phyloP scores from a whole-genome alignment of 306 rosid species.

The Lathyrus tuberosus region DNA sequence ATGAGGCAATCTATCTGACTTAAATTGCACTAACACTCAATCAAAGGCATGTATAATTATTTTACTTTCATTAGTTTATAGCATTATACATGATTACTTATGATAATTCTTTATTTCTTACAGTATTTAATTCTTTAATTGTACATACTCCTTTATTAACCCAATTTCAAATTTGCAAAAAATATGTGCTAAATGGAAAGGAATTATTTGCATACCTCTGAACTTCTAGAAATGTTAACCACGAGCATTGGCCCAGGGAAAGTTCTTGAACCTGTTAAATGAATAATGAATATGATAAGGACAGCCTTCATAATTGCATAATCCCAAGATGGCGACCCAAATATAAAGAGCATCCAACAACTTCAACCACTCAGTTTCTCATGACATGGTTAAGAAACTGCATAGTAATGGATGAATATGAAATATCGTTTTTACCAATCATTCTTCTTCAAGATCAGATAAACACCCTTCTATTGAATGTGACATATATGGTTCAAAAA shows the following conservation, averaged over 20 bases:
- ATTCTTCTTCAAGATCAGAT: conserved; percentile 17
- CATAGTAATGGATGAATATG: conserved; percentile 7
- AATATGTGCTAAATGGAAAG: conserved; percentile 9
- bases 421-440: conserved; percentile 11
- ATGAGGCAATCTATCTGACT: conserved; percentile 13
- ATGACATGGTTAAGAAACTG: conserved; percentile 25
- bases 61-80: conserved; percentile 10
- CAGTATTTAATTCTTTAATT: conserved; percentile 13
- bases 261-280: conserved; percentile 66
- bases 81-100: not conserved
- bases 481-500: conserved; percentile 25
- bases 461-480: conserved; percentile 19
- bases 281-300: conserved; percentile 39
- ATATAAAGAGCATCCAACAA: conserved; percentile 32
- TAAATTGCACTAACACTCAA: not conserved
- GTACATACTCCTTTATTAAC: conserved; percentile 12
- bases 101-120: conserved; percentile 16
- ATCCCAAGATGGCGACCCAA: conserved; percentile 20
- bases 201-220: conserved; percentile 64
- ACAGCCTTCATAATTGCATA: conserved; percentile 24
- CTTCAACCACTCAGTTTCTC: conserved; percentile 33
- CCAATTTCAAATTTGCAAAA: conserved; percentile 19
- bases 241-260: conserved; percentile 87
- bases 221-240: conserved; percentile 66
- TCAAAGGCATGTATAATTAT: not conserved